These are phyloP conservation scores for Helotiales sp. DNA, from an alignment of 2,329 filamentous ascomycete genomes.

Conservation along the genomic window DNA sequence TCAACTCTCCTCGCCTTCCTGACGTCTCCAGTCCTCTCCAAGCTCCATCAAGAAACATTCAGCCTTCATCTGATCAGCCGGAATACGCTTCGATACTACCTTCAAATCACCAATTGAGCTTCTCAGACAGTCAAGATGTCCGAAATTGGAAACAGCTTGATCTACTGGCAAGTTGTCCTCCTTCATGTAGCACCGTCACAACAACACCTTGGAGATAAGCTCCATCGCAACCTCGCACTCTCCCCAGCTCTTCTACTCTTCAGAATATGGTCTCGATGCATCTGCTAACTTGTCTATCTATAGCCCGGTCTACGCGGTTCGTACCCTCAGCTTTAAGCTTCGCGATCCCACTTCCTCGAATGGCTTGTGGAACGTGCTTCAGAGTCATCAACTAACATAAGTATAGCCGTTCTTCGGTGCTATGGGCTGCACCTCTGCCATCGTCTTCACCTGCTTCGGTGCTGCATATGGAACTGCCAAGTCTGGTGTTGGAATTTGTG, in stretches of 20 bases:
- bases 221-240: slow-evolving; percentile 9
- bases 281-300: slow-evolving; percentile 45
- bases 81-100: slow-evolving; percentile 21
- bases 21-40: slow-evolving; percentile 28
- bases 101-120: slow-evolving; percentile 17
- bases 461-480: slow-evolving; percentile 99
- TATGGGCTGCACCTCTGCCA: slow-evolving; percentile 93
- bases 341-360: slow-evolving; percentile 4
- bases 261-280: slow-evolving; percentile 9
- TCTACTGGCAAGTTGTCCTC: slow-evolving; percentile 64
- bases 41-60: slow-evolving; percentile 30
- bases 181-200: slow-evolving; percentile 23
- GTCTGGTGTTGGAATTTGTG: slow-evolving; percentile 96
- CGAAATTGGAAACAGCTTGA: slow-evolving; percentile 56
- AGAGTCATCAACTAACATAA: slow-evolving; percentile 32
- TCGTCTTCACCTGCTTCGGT: slow-evolving; percentile 95
- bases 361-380: slow-evolving; percentile 13
- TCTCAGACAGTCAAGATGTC: slow-evolving; percentile 61
- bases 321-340: slow-evolving; percentile 46
- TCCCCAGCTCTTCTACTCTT: not conserved
- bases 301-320: slow-evolving; percentile 98
- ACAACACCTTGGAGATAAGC: slow-evolving; percentile 26
- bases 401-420: slow-evolving; percentile 85
- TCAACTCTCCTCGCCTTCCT: slow-evolving; percentile 27
- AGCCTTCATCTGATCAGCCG: slow-evolving; percentile 28